phyloP scores from a whole-genome alignment of 2,329 filamentous ascomycete genomes.

The Fusarium robinianum region DNA sequence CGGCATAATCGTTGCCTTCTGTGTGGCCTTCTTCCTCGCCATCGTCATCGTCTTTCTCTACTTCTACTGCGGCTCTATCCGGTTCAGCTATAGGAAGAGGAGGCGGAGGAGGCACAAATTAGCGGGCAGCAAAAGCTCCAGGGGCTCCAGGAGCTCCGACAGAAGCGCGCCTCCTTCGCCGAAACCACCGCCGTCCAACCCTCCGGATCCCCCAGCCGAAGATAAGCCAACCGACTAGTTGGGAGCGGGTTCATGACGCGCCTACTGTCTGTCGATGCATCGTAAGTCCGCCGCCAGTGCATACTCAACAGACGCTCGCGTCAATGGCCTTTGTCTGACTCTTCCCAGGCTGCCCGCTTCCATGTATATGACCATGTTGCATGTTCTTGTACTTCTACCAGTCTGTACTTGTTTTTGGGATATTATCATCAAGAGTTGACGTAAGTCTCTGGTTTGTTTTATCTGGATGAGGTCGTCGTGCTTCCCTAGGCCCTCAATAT shows the following conservation, averaged over 20 bases:
- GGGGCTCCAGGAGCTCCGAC: slow-evolving; percentile 40
- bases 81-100: slow-evolving; percentile 39
- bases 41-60: slow-evolving; percentile 46
- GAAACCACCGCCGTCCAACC: slow-evolving; percentile 1
- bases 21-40: slow-evolving; percentile 47
- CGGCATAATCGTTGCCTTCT: slow-evolving; percentile 49
- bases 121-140: slow-evolving; percentile 41
- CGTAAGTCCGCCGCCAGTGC: too few relatives aligned
- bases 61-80: slow-evolving; percentile 46
- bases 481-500: too few relatives aligned
- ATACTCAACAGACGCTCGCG: too few relatives aligned
- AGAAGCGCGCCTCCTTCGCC: slow-evolving; percentile 21
- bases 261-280: too few relatives aligned
- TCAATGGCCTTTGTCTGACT: too few relatives aligned
- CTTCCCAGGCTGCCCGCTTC: too few relatives aligned
- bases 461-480: too few relatives aligned
- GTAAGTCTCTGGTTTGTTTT: too few relatives aligned
- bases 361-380: too few relatives aligned
- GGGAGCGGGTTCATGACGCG: background rate
- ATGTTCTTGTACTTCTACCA: too few relatives aligned
- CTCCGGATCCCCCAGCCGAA: slow-evolving; percentile 21
- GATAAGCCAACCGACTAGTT: slow-evolving; percentile 25
- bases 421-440: too few relatives aligned
- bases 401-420: too few relatives aligned
- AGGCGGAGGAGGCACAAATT: slow-evolving; percentile 36